Evolutionary conservation across 257 asterid species (phyloP).

Genomic region (Eustoma russellianum): DNA sequence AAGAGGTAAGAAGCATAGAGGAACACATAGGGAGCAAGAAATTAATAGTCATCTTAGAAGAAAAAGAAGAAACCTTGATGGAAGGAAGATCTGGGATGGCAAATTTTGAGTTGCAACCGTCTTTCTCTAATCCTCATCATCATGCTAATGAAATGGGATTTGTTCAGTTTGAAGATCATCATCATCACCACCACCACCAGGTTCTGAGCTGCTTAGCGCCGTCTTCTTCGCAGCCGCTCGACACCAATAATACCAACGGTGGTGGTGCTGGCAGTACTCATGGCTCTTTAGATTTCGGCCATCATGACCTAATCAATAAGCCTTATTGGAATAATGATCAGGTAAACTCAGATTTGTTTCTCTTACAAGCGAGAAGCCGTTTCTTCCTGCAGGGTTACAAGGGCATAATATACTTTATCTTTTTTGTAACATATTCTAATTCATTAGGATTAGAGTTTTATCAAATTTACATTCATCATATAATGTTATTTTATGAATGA

Average conservation of each 20-base stretch:
- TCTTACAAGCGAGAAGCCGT: too few species aligned
- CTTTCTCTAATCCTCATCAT: slow-evolving; percentile 23
- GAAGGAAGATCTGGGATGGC: slow-evolving; percentile 48
- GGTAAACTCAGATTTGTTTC: slow-evolving; percentile 18
- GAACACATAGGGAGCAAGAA: too few species aligned
- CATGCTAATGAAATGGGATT: slow-evolving; percentile 54
- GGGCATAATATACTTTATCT: too few species aligned
- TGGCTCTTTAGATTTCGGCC: slow-evolving; percentile 55
- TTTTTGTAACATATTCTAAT: too few species aligned
- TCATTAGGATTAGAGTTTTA: too few species aligned
- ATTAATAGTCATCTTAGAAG: too few species aligned
- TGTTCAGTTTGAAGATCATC: slow-evolving; percentile 57
- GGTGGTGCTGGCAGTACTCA: slow-evolving; percentile 4
- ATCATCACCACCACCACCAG: slow-evolving; percentile 37
- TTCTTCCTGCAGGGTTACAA: too few species aligned
- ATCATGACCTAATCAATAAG: slow-evolving; percentile 28
- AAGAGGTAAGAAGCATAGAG: slow-evolving; percentile 3
- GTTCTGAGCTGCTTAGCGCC: slow-evolving; percentile 45
- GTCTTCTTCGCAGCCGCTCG: slow-evolving; percentile 20
- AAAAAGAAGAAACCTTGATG: slow-evolving; percentile 28
- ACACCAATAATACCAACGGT: slow-evolving; percentile 8
- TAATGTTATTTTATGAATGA: too few species aligned
- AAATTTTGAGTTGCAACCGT: slow-evolving; percentile 37
- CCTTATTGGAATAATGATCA: slow-evolving; percentile 69
- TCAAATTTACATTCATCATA: too few species aligned